Percentiles rank a stretch among this genome's conserved stretches.
Conservation (phyloP, 495 filamentous ascomycete genomes). For the Mytilinidion resinicola region DNA sequence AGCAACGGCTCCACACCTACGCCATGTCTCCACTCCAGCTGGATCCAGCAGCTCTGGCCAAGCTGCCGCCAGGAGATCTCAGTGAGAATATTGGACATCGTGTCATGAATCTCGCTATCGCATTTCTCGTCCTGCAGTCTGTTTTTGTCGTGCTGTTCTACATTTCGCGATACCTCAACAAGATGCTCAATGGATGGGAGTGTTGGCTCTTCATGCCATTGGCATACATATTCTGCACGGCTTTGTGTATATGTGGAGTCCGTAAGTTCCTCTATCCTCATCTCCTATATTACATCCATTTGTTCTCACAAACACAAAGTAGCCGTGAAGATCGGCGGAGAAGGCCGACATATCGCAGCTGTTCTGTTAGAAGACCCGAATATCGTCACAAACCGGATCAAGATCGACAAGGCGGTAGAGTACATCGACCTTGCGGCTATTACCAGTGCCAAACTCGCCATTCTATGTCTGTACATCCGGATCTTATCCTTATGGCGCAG, state of each 20-base stretch:
- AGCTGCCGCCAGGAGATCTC: no score
- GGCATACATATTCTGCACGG: not conserved
- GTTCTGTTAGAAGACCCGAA: not conserved
- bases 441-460: not conserved
- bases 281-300: not conserved
- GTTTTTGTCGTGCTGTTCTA: not conserved
- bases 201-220: constrained; percentile 9
- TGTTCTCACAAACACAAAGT: not conserved
- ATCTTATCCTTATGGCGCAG: not conserved
- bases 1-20: no score
- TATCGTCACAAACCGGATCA: not conserved
- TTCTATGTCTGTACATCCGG: not conserved
- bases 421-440: not conserved
- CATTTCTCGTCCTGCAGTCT: not conserved
- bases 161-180: not conserved
- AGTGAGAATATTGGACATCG: not conserved
- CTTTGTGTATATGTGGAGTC: not conserved
- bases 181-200: not conserved
- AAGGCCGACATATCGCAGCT: constrained; percentile 1
- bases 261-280: not conserved
- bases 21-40: no score
- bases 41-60: no score
- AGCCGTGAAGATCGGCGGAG: not conserved
- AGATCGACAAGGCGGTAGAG: constrained; percentile 1
- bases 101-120: not conserved